Base-by-base conservation (phyloP, 345 rosid genomes). In the Eucalyptus fibrosa region DNA sequence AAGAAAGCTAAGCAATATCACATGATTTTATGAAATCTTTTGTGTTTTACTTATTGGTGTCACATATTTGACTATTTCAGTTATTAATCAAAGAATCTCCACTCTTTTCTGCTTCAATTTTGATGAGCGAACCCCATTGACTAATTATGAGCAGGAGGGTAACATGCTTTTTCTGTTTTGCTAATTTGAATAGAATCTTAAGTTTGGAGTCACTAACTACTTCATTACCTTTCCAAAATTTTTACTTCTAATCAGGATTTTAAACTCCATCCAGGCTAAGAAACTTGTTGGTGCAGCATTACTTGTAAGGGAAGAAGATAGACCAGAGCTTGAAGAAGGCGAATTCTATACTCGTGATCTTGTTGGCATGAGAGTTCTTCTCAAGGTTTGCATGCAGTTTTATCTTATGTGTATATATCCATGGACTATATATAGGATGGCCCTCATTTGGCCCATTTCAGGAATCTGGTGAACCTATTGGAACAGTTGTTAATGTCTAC, bases 311-410 rank as follows among this genome's bases (percentile, higher is more conserved):
- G 96, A 95, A 92, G 95, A 93, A 69, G 99, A 96, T 90, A 95
- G 97, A 91, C 99, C 99, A 28, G 93, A 93, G 56, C 92, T 97
- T 89, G 96, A 96, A 17, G 95, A 95, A 85, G 99, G 93, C 85
- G 99, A 97, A 89, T 96, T 96, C 91, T 96, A 96, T 89, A 87
- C 95, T 91, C 96, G 94, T 86, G 99, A 97, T 93, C 99, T 97
- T 88, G 89, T 96, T 90, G 99, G 99, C 91, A 93, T 97, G 98
- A 93, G 89, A 88, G 96, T 96, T 88, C 89, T 94, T 86, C 94
- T 92, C 69, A 94, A 95, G 98, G 97, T 96, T 90, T 90, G 90
- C 47, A 89, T 86, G 30, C 86, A 86, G 65, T 8, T 32, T 88
- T 86, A 86, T 55, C 50, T 62, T 83, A 53, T 44, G 88, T 86